Base-by-base conservation (phyloP, 2,329 filamentous ascomycete species). In the Pseudovirgaria hyperparasitica region DNA sequence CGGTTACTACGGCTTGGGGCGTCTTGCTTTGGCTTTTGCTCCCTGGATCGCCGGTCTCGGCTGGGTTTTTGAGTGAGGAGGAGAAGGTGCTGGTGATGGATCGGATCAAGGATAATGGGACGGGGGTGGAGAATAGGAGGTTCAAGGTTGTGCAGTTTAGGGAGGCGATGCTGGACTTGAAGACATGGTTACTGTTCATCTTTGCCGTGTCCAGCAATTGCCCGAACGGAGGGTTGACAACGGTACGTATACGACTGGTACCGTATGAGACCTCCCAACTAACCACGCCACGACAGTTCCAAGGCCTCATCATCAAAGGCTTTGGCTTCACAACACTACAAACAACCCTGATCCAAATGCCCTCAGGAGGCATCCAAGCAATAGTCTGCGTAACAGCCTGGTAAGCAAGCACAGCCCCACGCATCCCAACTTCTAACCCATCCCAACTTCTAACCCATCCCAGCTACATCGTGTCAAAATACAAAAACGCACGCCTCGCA, bases 311-410 rank as follows among this genome's bases (percentile, higher is more conserved):
- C 21, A 48, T 54, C 4, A 46, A 42, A 19, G 53, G 58, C 0
- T 53, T 63, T 15, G 61, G 60, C 2, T 63, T 57, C 37, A 48
- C 45, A 0, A 48, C 54, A 0, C 44, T 58, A 22, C 40, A 48
- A 16, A 51, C 45, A 3, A 50, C 45, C 4, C 41, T 57, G 2
- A 40, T 55, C 2, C 39, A 46, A 23, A 33, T 48, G 3, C 46
- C 47, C 1, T 38, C 38, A 11, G 44, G 44, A 3, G 25, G n/a
- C n/a, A n/a, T n/a, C n/a, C n/a, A n/a, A n/a, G n/a, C n/a, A n/a
- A n/a, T n/a, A n/a, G n/a, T n/a, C n/a, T n/a, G n/a, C n/a, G n/a
- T n/a, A n/a, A n/a, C n/a, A n/a, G n/a, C n/a, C n/a, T n/a, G n/a
- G n/a, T n/a, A n/a, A n/a, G n/a, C n/a, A n/a, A n/a, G n/a, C n/a